Evolutionary conservation across 768 basidiomycete species (phyloP).

Genomic region (Podaxis rugospora): DNA sequence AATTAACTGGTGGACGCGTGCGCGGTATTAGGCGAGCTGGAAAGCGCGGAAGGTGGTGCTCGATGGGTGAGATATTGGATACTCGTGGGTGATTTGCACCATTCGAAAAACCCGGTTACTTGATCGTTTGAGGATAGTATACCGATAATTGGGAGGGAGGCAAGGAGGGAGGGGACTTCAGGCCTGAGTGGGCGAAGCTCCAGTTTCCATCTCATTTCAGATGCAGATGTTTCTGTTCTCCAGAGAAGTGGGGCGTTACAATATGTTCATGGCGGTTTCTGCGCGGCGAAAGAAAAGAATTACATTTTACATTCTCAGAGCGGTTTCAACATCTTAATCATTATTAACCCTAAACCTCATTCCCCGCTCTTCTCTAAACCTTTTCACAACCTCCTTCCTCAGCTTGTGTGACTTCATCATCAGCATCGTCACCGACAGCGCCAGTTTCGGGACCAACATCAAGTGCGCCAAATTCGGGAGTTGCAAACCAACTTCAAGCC

Average conservation of each 20-base stretch:
- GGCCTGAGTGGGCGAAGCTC: too few species aligned
- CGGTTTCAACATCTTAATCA: too few species aligned
- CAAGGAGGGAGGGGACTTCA: too few species aligned
- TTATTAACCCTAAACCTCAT: neutral
- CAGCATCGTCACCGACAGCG: neutral
- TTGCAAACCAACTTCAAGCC: neutral
- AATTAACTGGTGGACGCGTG: conserved; percentile 41
- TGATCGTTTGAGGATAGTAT: too few species aligned
- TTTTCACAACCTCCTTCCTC: neutral
- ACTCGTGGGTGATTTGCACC: neutral
- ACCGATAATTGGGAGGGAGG: too few species aligned
- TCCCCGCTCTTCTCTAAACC: neutral
- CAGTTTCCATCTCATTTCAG: too few species aligned
- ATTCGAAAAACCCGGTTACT: too few species aligned
- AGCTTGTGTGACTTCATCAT: neutral
- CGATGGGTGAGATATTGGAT: neutral
- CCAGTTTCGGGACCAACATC: neutral
- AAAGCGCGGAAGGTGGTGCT: conserved; percentile 21
- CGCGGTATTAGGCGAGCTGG: conserved; percentile 40
- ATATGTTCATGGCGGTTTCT: too few species aligned
- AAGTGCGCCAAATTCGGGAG: neutral
- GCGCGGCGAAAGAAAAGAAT: neutral
- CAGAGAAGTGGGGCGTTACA: too few species aligned
- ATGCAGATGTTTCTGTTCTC: too few species aligned
- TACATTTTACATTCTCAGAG: neutral